Evolutionary conservation across 345 rosid genomes (phyloP).

Genomic region (Crucihimalaya himalaica): DNA sequence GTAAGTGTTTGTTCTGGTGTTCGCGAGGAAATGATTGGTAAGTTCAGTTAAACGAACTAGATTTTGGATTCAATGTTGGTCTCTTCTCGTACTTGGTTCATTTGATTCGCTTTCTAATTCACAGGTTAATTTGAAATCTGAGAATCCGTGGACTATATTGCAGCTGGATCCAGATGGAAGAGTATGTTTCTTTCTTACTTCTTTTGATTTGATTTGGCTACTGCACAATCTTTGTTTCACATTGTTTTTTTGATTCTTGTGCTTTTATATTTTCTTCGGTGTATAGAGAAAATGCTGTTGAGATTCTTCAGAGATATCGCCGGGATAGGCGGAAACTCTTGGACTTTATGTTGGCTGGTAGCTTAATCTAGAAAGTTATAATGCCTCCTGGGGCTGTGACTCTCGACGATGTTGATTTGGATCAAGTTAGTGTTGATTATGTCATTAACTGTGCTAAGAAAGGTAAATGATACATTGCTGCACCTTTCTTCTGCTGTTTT

Average conservation of each 20-base stretch:
- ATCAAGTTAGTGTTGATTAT: constrained; percentile 96
- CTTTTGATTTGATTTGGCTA: background rate
- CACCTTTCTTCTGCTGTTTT: constrained; percentile 21
- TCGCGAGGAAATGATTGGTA: constrained; percentile 20
- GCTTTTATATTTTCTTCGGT: background rate
- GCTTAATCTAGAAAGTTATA: constrained; percentile 84
- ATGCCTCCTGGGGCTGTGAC: constrained; percentile 99
- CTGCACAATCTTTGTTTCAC: constrained; percentile 2
- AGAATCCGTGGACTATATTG: background rate
- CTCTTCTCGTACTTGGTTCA: background rate
- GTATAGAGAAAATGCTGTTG: constrained; percentile 70
- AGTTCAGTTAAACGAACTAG: background rate
- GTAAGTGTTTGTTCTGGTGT: background rate
- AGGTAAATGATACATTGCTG: constrained; percentile 47
- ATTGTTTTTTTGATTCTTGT: background rate
- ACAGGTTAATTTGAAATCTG: background rate
- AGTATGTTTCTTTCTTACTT: constrained; percentile 17
- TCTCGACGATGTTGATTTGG: constrained; percentile 94
- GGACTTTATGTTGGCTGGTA: constrained; percentile 82
- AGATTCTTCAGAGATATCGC: constrained; percentile 82
- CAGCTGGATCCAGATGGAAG: constrained; percentile 42
- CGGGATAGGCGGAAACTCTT: constrained; percentile 83
- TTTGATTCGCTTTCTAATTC: background rate
- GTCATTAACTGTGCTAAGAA: constrained; percentile 85
- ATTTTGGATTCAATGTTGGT: constrained; percentile 15